Evolutionary conservation across 306 rosid species (phyloP).

Genomic region (Vicia faba): DNA sequence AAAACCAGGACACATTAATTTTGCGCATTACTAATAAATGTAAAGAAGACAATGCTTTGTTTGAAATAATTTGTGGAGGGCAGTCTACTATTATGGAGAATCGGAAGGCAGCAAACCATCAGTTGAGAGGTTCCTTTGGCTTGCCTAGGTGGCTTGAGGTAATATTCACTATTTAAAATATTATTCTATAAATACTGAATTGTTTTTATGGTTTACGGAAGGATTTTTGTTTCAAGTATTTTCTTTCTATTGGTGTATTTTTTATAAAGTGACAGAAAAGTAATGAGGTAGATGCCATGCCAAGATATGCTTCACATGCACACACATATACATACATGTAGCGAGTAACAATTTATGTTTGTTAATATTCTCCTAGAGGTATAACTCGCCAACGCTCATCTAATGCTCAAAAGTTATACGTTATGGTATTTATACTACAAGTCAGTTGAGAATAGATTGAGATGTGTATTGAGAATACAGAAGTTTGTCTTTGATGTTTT

Average conservation of each 20-base stretch:
- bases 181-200: neutral
- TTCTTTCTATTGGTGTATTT: neutral
- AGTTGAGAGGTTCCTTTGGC: conserved; percentile 79
- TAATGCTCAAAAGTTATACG: neutral
- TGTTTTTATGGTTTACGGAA: neutral
- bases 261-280: neutral
- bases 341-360: conserved; percentile 1
- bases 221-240: conserved; percentile 3
- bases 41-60: conserved; percentile 60
- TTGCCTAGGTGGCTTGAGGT: conserved; percentile 99
- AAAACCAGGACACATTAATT: conserved; percentile 79
- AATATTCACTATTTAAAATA: conserved; percentile 43
- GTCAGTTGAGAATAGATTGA: neutral
- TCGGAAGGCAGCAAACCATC: conserved; percentile 57
- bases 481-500: neutral
- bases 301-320: neutral
- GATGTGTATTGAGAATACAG: neutral
- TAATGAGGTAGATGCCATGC: neutral
- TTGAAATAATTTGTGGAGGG: conserved; percentile 83
- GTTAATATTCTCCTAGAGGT: neutral
- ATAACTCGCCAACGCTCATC: neutral
- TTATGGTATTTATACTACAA: conserved; percentile 1
- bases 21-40: conserved; percentile 85
- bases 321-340: neutral
- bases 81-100: conserved; percentile 56